Conservation (phyloP, 2,329 filamentous ascomycete genomes). For the Sporothrix schenckii region DNA sequence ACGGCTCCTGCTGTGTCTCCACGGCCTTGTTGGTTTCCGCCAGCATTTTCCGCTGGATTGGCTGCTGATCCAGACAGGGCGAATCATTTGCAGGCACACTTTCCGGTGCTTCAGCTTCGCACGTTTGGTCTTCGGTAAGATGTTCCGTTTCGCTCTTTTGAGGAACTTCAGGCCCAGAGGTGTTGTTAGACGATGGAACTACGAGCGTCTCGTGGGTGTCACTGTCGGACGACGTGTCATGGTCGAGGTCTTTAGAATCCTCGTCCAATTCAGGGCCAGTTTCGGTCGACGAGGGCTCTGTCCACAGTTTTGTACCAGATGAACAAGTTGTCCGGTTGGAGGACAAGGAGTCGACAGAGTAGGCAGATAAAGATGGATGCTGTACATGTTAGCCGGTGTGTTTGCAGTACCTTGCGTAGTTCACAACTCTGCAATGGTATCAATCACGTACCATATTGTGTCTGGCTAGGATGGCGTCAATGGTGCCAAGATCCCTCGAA, state of each 20-base stretch:
- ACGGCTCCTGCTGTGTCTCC: background rate
- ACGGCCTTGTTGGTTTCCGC: background rate
- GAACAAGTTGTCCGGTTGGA: background rate
- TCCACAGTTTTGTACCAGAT: background rate
- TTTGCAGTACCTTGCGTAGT: no score
- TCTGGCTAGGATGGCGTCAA: background rate
- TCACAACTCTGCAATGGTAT: background rate
- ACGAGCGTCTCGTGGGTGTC: background rate
- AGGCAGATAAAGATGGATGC: background rate
- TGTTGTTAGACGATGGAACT: background rate
- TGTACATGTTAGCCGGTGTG: background rate
- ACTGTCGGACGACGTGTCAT: background rate
- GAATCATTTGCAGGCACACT: background rate
- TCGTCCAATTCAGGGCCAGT: no score
- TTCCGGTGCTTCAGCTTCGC: background rate
- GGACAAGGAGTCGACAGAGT: background rate
- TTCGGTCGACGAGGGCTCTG: background rate
- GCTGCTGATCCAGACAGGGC: background rate
- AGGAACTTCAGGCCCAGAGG: background rate
- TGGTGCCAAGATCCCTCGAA: background rate
- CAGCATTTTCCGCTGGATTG: conserved; percentile 6
- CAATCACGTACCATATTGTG: background rate
- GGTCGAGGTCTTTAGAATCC: background rate
- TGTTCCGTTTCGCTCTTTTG: background rate
- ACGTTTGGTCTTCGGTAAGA: background rate